Evolutionary conservation across 441 rosid genomes (phyloP), one percentile per base, ranked within the genome.

Genomic region (Populus hybrid): DNA sequence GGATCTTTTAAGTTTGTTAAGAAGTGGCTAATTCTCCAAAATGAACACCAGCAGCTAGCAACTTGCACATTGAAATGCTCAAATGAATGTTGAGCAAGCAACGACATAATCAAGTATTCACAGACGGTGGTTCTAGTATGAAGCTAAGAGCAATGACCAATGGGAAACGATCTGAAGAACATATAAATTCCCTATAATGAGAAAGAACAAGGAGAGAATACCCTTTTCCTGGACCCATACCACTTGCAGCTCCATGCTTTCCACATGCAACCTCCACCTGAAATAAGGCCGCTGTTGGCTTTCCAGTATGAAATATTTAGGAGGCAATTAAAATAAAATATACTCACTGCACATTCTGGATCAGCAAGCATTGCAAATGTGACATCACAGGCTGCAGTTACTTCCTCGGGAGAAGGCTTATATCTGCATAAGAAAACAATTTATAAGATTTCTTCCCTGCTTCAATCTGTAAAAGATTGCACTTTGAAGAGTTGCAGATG

Each of bases 271-370:
- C 97, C 83, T 92, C 93, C 74, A 91, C 61, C 98, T 93, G 83
- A 79, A 61, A 76, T n/a, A 77, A 75, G 79, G 78, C 82, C 65
- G 70, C 72, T 65, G 76, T 77, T 70, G 81, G 81, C 40, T 79
- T 18, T 20, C 63, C 71, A 70, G 14, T 36, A 59, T 71, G 21
- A 69, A 66, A 28, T 23, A 14, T 21, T 32, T 69, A 36, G n/a
- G 65, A 67, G 68, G 21, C 59, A 80, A 75, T 54, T 67, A 80
- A 70, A 81, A 67, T 80, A 88, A 87, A 90, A 50, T 86, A 89
- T 89, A 92, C 98, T 85, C 93, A 95, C 99, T 87, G 99, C 95
- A 89, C 95, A 91, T 86, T 93, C 93, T 81, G 99, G 99, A 88
- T 92, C 95, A 8, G 99, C 94, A 66, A 95, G 95, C 99, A 95